phyloP scores from a whole-genome alignment of 805 yeast genomes.

The Pichia membranifaciens region DNA sequence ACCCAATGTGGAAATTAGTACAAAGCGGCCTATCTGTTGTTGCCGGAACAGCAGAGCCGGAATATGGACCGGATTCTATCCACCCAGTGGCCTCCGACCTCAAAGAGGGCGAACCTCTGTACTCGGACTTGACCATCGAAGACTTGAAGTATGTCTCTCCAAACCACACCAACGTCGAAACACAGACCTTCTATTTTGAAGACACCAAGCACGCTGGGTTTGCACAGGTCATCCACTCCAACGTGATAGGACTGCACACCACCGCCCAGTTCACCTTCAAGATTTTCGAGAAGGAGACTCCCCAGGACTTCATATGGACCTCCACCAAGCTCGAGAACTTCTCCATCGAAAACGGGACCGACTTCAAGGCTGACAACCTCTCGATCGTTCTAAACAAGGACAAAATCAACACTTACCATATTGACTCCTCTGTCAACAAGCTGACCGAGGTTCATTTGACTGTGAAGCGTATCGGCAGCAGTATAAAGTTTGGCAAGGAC shows the following conservation, averaged over 20 bases:
- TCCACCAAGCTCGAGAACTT: constrained; percentile 84
- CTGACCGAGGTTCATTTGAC: constrained; percentile 67
- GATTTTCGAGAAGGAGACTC: constrained; percentile 50
- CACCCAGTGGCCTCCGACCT: constrained; percentile 62
- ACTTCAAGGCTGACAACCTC: constrained; percentile 73
- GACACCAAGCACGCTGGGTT: constrained; percentile 68
- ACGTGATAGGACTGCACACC: constrained; percentile 77
- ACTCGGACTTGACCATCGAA: constrained; percentile 48
- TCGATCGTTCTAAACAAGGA: constrained; percentile 56
- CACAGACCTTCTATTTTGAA: constrained; percentile 85
- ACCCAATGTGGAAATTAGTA: constrained; percentile 32
- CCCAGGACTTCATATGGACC: constrained; percentile 71
- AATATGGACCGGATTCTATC: constrained; percentile 88
- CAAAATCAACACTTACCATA: constrained; percentile 36
- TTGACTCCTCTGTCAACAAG: constrained; percentile 60
- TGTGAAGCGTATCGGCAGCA: constrained; percentile 59
- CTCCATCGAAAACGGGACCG: constrained; percentile 56
- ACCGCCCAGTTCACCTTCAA: constrained; percentile 94
- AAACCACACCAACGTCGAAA: constrained; percentile 83
- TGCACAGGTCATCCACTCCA: constrained; percentile 92
- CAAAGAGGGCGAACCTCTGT: constrained; percentile 53
- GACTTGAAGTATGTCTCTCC: constrained; percentile 79
- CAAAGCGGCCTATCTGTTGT: constrained; percentile 63
- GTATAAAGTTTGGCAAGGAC: constrained; percentile 84
- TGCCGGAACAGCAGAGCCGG: constrained; percentile 97